Evolutionary conservation across 768 basidiomycete species (phyloP).

Genomic region (Coprinopsis sp.): DNA sequence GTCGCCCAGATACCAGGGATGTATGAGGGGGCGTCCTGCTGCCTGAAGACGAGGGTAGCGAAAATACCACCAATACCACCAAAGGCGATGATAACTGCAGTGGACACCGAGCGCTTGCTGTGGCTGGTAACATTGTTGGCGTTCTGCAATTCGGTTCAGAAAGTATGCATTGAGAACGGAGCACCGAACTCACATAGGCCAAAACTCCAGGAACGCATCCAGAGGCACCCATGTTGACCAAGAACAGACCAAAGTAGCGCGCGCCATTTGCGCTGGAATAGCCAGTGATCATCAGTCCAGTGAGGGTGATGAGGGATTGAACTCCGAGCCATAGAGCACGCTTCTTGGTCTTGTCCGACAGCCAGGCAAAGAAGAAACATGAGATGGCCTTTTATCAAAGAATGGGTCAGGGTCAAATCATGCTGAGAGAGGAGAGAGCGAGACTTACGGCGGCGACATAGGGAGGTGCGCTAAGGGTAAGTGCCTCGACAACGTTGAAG

Average conservation of each 20-base stretch:
- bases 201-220: conserved; percentile 33
- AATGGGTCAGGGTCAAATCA: neutral
- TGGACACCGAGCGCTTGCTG: conserved; percentile 36
- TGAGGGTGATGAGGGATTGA: conserved; percentile 28
- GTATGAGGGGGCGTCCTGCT: conserved; percentile 31
- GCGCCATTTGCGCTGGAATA: conserved; percentile 24
- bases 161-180: conserved; percentile 4
- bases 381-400: conserved; percentile 26
- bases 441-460: conserved; percentile 26
- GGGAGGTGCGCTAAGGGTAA: conserved; percentile 33
- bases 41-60: conserved; percentile 32
- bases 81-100: conserved; percentile 30
- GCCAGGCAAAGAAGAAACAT: conserved; percentile 32
- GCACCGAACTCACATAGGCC: conserved; percentile 30
- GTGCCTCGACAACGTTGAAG: conserved; percentile 22
- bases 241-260: conserved; percentile 34
- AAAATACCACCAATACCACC: conserved; percentile 38
- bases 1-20: conserved; percentile 32
- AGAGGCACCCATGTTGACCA: conserved; percentile 30
- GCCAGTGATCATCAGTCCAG: conserved; percentile 29
- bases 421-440: neutral
- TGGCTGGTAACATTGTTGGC: conserved; percentile 34
- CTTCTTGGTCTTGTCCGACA: conserved; percentile 31
- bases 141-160: conserved; percentile 16
- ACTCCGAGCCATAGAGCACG: conserved; percentile 30